These are phyloP conservation scores for Cercospora zeae-maydis DNA, from an alignment of 2,329 filamentous ascomycete genomes.

Conservation along the genomic window DNA sequence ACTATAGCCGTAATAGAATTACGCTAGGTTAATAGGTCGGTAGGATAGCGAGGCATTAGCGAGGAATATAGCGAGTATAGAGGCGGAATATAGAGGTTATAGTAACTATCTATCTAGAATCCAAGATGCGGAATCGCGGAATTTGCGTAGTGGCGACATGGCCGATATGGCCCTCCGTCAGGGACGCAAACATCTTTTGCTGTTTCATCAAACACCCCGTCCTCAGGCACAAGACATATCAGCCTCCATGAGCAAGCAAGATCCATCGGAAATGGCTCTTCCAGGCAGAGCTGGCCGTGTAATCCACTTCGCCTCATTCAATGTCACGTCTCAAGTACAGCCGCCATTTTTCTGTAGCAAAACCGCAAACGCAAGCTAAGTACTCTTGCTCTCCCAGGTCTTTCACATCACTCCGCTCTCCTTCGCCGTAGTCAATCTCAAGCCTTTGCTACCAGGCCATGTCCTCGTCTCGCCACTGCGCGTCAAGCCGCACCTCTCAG, in stretches of 20 bases:
- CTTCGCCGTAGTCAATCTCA: slow-evolving; percentile 91
- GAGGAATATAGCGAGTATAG: no score
- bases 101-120: no score
- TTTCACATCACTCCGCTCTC: slow-evolving; percentile 77
- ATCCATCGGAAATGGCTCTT: slow-evolving; percentile 6
- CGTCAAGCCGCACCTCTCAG: slow-evolving; percentile 64
- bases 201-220: neutral
- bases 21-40: no score
- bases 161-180: no score
- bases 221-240: neutral
- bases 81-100: no score
- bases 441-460: slow-evolving; percentile 88
- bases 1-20: no score
- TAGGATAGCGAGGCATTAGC: no score
- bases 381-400: slow-evolving; percentile 56
- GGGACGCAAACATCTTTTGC: neutral
- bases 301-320: slow-evolving; percentile 45
- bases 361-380: slow-evolving; percentile 15
- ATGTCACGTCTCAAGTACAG: slow-evolving; percentile 44
- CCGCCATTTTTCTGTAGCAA: neutral
- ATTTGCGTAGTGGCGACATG: no score
- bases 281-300: slow-evolving; percentile 33
- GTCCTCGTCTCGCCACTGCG: slow-evolving; percentile 79
- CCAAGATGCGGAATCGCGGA: no score
- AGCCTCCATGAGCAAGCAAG: slow-evolving; percentile 1